These are phyloP conservation scores for Botrytis pseudocinerea DNA, from an alignment of 2,329 filamentous ascomycete species.

Conservation along the genomic window DNA sequence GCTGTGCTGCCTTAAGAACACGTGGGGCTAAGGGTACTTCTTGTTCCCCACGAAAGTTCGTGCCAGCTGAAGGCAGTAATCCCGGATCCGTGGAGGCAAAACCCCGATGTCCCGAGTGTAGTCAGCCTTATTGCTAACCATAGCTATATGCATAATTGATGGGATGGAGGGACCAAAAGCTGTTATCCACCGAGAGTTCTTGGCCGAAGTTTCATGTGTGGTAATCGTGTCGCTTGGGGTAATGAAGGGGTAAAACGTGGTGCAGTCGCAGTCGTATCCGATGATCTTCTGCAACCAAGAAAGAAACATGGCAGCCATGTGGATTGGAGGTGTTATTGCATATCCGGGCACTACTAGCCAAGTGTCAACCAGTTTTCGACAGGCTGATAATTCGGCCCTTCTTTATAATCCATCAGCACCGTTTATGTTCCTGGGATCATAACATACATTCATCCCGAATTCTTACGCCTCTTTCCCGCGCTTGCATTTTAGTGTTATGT, in stretches of 20 bases:
- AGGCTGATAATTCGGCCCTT: slow-evolving; percentile 7
- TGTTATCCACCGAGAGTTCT: background rate
- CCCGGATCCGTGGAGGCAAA: slow-evolving; percentile 3
- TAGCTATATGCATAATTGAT: slow-evolving; percentile 2
- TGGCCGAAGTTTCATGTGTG: slow-evolving; percentile 13
- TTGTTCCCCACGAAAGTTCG: background rate
- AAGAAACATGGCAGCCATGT: slow-evolving; percentile 12
- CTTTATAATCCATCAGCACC: background rate
- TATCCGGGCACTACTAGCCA: background rate
- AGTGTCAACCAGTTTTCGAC: background rate
- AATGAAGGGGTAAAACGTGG: slow-evolving; percentile 6
- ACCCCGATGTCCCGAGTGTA: background rate
- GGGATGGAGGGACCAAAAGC: background rate
- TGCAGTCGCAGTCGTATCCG: background rate
- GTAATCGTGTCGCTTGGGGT: background rate
- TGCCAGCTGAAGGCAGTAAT: background rate
- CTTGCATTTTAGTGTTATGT: background rate
- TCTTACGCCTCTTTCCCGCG: background rate
- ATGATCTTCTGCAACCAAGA: background rate
- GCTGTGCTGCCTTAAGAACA: background rate
- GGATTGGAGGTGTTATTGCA: background rate
- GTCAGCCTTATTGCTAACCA: slow-evolving; percentile 1
- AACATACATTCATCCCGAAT: background rate
- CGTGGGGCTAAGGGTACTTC: background rate
- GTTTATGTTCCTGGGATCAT: background rate